These are phyloP conservation scores for Cadophora gregata DNA, from an alignment of 2,329 filamentous ascomycete genomes.

Conservation along the genomic window DNA sequence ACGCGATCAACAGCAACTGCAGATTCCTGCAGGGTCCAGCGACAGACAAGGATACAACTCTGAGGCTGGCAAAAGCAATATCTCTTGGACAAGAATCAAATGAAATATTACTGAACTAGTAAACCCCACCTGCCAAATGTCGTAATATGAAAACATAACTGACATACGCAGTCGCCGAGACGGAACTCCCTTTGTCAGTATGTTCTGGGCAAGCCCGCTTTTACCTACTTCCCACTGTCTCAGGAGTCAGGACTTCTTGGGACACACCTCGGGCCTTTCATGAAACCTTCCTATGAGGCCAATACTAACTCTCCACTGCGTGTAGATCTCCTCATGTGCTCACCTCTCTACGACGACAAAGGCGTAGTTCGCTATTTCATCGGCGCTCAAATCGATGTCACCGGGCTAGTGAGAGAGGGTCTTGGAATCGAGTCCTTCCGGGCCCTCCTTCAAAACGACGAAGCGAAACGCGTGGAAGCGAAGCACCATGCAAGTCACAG, in stretches of 20 bases:
- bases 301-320: too few relatives aligned
- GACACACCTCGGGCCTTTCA: too few relatives aligned
- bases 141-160: neutral
- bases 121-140: neutral
- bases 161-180: conserved; percentile 54
- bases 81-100: conserved; percentile 69
- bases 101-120: conserved; percentile 75
- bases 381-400: conserved; percentile 67
- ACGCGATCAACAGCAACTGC: conserved; percentile 76
- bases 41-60: conserved; percentile 66
- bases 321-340: conserved; percentile 67
- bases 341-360: conserved; percentile 65
- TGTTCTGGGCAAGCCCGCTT: too few relatives aligned
- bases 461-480: conserved; percentile 7
- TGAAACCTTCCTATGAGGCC: too few relatives aligned
- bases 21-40: conserved; percentile 77
- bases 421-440: conserved; percentile 63
- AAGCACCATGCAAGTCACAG: conserved; percentile 21
- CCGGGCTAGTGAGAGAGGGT: conserved; percentile 63
- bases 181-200: conserved; percentile 70
- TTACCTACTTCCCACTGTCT: too few relatives aligned
- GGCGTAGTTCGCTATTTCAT: conserved; percentile 67
- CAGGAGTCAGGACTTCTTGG: too few relatives aligned
- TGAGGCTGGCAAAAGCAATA: conserved; percentile 66
- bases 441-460: conserved; percentile 48